Base-by-base conservation (phyloP, 2,329 filamentous ascomycete species). In the Helminthosporium solani region DNA sequence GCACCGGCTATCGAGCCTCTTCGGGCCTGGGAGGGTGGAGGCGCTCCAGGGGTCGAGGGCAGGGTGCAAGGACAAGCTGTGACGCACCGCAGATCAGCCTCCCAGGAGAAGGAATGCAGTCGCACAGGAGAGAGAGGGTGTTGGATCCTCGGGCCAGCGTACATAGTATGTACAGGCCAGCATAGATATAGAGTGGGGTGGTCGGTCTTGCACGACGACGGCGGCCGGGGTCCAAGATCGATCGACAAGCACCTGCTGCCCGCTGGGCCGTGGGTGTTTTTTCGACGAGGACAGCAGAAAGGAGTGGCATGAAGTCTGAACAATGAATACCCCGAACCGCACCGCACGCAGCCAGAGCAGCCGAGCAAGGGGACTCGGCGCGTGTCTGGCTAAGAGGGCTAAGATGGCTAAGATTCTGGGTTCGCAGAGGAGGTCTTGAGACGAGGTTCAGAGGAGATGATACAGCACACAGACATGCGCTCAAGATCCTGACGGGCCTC, bases 21-120 rank as follows among this genome's bases (percentile, higher is more conserved):
- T 63, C 57, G 61, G 67, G 69, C 67, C 65, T 63, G 58, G 63
- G 65, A 68, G 33, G 39, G 45, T 44, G 43, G 45, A 42, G 56
- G 60, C 54, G 46, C 19, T 34, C 40, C 57, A 50, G 57, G 60
- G 62, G 54, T 23, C 50, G 59, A 50, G 47, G 54, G 44, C 40
- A 41, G 44, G 40, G 46, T 52, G 57, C 68, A 50, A 68, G 67
- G 68, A 70, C 67, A 68, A 67, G 67, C 61, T 54, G 55, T 56
- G 56, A 63, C 70, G 68, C 68, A 66, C 64, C 49, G 69, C 67
- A 72, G 69, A 72, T 72, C 69, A 54, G 54, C 58, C 53, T 59
- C 57, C 54, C 60, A 60, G 56, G 56, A 40, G 42, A 36, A 47
- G 44, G 45, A 43, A 39, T 39, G 35, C 40, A 18, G 21, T 18